These are phyloP conservation scores for Fusarium papillatum DNA, from an alignment of 2,329 filamentous ascomycete species.

Conservation along the genomic window DNA sequence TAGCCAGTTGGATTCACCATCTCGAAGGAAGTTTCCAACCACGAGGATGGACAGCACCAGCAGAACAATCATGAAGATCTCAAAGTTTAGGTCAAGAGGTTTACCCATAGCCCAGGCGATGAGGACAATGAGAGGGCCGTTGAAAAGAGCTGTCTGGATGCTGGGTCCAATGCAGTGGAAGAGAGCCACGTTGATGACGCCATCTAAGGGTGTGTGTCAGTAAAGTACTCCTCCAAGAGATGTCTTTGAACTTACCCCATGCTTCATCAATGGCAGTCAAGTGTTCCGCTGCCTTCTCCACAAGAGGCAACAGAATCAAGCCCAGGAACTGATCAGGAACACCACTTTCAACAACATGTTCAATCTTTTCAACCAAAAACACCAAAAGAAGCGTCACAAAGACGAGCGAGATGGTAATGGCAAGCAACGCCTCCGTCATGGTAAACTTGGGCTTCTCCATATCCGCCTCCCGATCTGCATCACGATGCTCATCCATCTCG, in stretches of 20 bases:
- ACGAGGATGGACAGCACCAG: slow-evolving; percentile 82
- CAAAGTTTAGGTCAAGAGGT: slow-evolving; percentile 79
- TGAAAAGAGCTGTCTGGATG: slow-evolving; percentile 82
- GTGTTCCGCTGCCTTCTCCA: slow-evolving; percentile 80
- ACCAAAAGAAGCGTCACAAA: slow-evolving; percentile 76
- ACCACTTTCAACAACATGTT: slow-evolving; percentile 56
- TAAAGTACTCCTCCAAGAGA: rapidly evolving
- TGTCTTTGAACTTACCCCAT: slow-evolving; percentile 54
- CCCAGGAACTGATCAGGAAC: slow-evolving; percentile 55
- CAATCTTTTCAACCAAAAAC: slow-evolving; percentile 76
- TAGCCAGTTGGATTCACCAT: slow-evolving; percentile 82
- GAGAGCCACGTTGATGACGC: slow-evolving; percentile 77
- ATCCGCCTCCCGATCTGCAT: slow-evolving; percentile 70
- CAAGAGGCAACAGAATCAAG: slow-evolving; percentile 75
- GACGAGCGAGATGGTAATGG: slow-evolving; percentile 67
- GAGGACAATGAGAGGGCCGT: slow-evolving; percentile 79
- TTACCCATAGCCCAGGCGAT: slow-evolving; percentile 78
- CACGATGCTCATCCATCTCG: slow-evolving; percentile 60
- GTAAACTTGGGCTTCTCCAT: slow-evolving; percentile 74
- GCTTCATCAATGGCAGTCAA: slow-evolving; percentile 79
- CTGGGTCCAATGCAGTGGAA: slow-evolving; percentile 81
- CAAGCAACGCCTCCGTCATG: slow-evolving; percentile 73
- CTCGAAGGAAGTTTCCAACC: slow-evolving; percentile 81
- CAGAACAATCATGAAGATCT: slow-evolving; percentile 81
- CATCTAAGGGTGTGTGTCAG: slow-evolving; percentile 52